phyloP scores from a whole-genome alignment of 768 basidiomycete species.

The Dacryopinax primogenitus region DNA sequence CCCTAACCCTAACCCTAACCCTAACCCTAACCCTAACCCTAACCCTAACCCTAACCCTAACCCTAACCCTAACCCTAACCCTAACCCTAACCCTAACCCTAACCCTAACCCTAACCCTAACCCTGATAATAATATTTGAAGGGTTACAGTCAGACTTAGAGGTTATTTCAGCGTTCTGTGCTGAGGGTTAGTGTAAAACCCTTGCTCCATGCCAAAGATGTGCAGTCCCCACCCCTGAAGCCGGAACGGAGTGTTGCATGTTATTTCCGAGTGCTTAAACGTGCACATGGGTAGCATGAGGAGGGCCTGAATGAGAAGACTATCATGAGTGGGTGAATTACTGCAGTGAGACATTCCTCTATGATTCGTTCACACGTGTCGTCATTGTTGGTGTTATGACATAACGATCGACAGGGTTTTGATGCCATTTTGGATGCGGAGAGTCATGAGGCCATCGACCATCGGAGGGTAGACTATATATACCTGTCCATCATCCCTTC shows the following conservation, averaged over 20 bases:
- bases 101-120: conserved; percentile 7
- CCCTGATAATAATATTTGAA: background rate
- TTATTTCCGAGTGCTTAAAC: no score
- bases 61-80: conserved; percentile 8
- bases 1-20: background rate
- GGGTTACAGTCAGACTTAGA: background rate
- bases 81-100: conserved; percentile 8
- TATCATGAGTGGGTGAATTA: background rate
- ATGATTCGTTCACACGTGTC: background rate
- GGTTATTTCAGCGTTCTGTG: background rate
- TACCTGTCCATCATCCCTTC: background rate
- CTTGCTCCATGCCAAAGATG: no score
- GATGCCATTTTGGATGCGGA: background rate
- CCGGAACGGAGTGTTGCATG: no score
- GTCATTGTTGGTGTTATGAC: conserved; percentile 1
- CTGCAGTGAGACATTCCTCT: background rate
- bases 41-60: conserved; percentile 8
- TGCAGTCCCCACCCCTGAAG: no score
- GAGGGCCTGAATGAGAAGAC: background rate
- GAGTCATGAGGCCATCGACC: background rate
- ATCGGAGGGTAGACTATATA: background rate
- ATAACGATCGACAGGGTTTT: background rate
- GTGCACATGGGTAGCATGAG: background rate
- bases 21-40: conserved; percentile 6
- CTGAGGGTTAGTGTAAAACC: background rate